Conservation (phyloP, 2,329 filamentous ascomycete genomes). For the Xylaria sp. region DNA sequence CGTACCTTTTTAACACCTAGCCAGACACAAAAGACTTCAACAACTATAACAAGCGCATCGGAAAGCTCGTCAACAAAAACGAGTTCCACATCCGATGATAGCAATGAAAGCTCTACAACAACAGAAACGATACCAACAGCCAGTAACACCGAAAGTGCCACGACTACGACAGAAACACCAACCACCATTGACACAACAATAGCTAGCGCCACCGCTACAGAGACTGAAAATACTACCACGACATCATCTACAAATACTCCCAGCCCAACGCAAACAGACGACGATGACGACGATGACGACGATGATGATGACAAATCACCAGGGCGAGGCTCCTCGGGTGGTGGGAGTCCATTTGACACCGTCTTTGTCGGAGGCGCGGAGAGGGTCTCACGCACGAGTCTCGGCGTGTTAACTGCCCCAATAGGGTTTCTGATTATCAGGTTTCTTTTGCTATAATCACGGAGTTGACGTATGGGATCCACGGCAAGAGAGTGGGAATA, state of each 20-base stretch:
- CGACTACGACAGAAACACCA: neutral
- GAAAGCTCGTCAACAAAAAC: conserved; percentile 9
- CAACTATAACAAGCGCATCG: conserved; percentile 12
- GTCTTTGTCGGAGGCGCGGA: conserved; percentile 7
- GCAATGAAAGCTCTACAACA: conserved; percentile 6
- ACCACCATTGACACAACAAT: conserved; percentile 11
- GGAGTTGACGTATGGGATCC: neutral
- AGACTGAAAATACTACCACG: neutral
- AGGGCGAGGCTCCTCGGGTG: conserved; percentile 25
- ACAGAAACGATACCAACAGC: neutral
- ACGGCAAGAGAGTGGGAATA: neutral
- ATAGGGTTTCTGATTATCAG: conserved; percentile 7
- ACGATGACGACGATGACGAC: neutral
- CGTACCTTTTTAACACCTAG: conserved; percentile 26
- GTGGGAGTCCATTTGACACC: conserved; percentile 36
- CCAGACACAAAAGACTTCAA: conserved; percentile 21
- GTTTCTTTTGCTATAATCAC: conserved; percentile 10
- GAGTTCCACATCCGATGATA: conserved; percentile 5
- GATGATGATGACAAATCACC: neutral
- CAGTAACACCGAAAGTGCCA: neutral
- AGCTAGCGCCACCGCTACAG: conserved; percentile 5
- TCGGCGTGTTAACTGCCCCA: neutral
- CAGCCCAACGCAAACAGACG: conserved; percentile 5
- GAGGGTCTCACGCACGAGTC: neutral
- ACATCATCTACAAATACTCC: conserved; percentile 2